Conservation (phyloP, 768 basidiomycete species). For the Termitomyces heimii region DNA sequence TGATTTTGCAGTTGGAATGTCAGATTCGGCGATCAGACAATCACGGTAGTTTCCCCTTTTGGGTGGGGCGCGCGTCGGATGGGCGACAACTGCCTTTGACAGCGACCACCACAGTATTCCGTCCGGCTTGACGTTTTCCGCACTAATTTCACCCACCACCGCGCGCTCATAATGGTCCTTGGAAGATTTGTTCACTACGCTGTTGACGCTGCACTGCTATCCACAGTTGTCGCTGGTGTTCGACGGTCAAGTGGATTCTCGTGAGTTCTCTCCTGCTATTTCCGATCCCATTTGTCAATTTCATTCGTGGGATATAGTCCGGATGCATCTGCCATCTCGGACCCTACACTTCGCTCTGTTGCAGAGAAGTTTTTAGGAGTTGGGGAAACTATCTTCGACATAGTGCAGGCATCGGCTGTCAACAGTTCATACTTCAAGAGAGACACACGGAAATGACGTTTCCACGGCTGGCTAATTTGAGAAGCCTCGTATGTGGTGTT, state of each 20-base stretch:
- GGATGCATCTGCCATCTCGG: slow-evolving; percentile 62
- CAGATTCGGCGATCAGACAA: background rate
- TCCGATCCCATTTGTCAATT: slow-evolving; percentile 2
- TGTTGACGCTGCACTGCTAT: slow-evolving; percentile 78
- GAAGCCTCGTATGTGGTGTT: too few relatives aligned
- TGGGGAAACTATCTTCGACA: slow-evolving; percentile 87
- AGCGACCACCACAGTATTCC: background rate
- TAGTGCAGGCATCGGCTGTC: slow-evolving; percentile 79
- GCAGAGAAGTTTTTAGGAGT: slow-evolving; percentile 80
- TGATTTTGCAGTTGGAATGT: background rate
- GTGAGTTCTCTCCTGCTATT: slow-evolving; percentile 43
- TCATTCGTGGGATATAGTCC: slow-evolving; percentile 36
- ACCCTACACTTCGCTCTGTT: slow-evolving; percentile 68
- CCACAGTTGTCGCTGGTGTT: slow-evolving; percentile 88
- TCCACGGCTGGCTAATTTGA: slow-evolving; percentile 7
- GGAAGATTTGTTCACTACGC: slow-evolving; percentile 81
- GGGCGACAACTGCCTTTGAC: background rate
- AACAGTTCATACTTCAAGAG: slow-evolving; percentile 80
- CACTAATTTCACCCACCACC: background rate
- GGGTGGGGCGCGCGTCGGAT: background rate
- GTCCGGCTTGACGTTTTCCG: background rate
- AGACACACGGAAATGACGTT: slow-evolving; percentile 30
- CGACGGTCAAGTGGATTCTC: slow-evolving; percentile 84
- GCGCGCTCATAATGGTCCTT: slow-evolving; percentile 37
- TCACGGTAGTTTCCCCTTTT: background rate